Conservation (phyloP, 257 asterid species). For the Craterostigma plantagineum region DNA sequence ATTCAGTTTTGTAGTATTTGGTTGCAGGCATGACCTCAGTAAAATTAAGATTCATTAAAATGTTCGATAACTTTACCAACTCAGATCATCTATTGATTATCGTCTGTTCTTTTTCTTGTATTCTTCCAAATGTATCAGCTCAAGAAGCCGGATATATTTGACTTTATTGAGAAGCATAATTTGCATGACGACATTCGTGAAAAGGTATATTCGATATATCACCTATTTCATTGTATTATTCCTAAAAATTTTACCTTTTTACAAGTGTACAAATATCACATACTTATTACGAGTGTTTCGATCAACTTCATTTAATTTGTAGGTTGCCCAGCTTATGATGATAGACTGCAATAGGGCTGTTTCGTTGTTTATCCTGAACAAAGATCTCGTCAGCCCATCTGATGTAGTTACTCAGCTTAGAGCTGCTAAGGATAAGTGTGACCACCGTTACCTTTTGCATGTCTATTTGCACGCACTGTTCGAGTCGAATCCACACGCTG, state of each 20-base stretch:
- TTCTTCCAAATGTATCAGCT: conserved; percentile 35
- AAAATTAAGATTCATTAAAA: too few relatives aligned
- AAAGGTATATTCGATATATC: conserved; percentile 32
- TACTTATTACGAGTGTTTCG: conserved; percentile 1
- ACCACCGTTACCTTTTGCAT: conserved; percentile 44
- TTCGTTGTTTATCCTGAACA: conserved; percentile 57
- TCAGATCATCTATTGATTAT: too few relatives aligned
- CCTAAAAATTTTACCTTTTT: background rate
- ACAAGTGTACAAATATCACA: conserved; percentile 1
- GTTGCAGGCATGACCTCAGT: too few relatives aligned
- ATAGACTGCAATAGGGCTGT: conserved; percentile 73
- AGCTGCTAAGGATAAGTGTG: conserved; percentile 52
- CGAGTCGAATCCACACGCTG: conserved; percentile 70
- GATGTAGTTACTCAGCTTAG: conserved; percentile 80
- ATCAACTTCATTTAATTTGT: conserved; percentile 10
- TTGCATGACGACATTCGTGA: conserved; percentile 68
- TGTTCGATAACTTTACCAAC: too few relatives aligned
- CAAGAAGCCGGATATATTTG: conserved; percentile 74
- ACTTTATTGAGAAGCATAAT: conserved; percentile 84
- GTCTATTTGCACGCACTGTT: conserved; percentile 66
- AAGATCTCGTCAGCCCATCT: conserved; percentile 47
- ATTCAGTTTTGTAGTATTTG: background rate
- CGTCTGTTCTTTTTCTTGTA: conserved; percentile 10
- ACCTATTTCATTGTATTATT: background rate
- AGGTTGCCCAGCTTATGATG: conserved; percentile 95